These are phyloP conservation scores for Suhomyces sp. DNA, from an alignment of 805 yeast species.

Conservation along the genomic window DNA sequence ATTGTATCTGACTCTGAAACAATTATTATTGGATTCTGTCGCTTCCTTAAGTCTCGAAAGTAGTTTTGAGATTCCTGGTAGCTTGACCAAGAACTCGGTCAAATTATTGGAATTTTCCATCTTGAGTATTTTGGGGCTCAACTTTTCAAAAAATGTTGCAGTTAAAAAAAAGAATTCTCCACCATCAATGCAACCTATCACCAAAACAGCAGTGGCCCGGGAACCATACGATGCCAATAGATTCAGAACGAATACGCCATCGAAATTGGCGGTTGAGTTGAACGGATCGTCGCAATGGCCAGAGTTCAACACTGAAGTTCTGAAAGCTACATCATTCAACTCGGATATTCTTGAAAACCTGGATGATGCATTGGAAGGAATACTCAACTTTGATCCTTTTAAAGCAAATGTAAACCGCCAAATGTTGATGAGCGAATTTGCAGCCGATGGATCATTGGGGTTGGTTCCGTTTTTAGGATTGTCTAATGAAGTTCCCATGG, in stretches of 20 bases:
- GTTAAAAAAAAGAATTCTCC: constrained; percentile 16
- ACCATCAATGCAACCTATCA: constrained; percentile 16
- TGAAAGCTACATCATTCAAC: too few relatives aligned
- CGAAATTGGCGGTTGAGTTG: constrained; percentile 1
- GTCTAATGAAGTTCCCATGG: constrained; percentile 1
- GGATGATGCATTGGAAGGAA: constrained; percentile 19
- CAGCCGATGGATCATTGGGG: constrained; percentile 82
- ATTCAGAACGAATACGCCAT: constrained; percentile 3
- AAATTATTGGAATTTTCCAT: constrained; percentile 58
- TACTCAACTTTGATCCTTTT: constrained; percentile 41
- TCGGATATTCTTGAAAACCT: too few relatives aligned
- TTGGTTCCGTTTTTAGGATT: constrained; percentile 65
- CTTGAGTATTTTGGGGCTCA: constrained; percentile 60
- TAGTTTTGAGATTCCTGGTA: constrained; percentile 56
- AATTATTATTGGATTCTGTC: constrained; percentile 50
- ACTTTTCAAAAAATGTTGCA: constrained; percentile 21
- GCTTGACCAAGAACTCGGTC: constrained; percentile 56
- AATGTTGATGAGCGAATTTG: constrained; percentile 50
- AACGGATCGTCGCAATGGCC: too few relatives aligned
- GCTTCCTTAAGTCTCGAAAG: constrained; percentile 53
- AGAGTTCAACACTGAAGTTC: too few relatives aligned
- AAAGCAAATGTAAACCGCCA: constrained; percentile 30
- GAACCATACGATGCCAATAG: constrained; percentile 13
- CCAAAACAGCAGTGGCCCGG: constrained; percentile 24
- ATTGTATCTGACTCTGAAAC: constrained; percentile 66